A percentile compares a stretch with the other conserved stretches of the same genome.
Conservation (phyloP, 305 asterid species). For the Rubia peregrina region DNA sequence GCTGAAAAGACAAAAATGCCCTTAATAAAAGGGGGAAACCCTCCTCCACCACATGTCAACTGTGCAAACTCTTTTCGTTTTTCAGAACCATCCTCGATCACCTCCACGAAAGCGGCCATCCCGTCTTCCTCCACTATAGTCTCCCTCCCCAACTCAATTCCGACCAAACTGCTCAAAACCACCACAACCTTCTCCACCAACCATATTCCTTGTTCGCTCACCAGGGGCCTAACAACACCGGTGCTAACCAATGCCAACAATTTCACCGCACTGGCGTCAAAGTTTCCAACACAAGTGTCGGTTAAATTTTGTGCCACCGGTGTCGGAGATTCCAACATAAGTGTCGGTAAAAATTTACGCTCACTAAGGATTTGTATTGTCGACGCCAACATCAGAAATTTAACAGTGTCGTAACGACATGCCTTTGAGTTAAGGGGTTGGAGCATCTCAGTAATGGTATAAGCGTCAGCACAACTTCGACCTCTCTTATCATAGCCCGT, state of each 20-base stretch:
- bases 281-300: slow-evolving; percentile 60
- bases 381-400: slow-evolving; percentile 77
- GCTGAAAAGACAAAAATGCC: too few relatives aligned
- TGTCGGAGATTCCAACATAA: slow-evolving; percentile 40
- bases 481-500: slow-evolving; percentile 85
- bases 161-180: slow-evolving; percentile 77
- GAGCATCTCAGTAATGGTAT: slow-evolving; percentile 69
- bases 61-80: slow-evolving; percentile 90
- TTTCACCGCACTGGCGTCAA: slow-evolving; percentile 58
- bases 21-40: too few relatives aligned
- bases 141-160: slow-evolving; percentile 49
- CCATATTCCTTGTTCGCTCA: slow-evolving; percentile 63
- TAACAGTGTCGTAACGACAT: slow-evolving; percentile 74
- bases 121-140: slow-evolving; percentile 86
- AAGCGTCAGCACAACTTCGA: slow-evolving; percentile 79
- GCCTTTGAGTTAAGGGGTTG: slow-evolving; percentile 75
- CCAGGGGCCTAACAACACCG: slow-evolving; percentile 70
- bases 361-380: slow-evolving; percentile 55
- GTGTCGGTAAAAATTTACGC: too few relatives aligned
- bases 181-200: slow-evolving; percentile 95
- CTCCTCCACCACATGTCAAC: too few relatives aligned
- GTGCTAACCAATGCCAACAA: slow-evolving; percentile 66
- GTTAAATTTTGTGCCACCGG: slow-evolving; percentile 66
- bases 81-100: slow-evolving; percentile 70
- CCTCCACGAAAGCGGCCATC: slow-evolving; percentile 76